Percentiles rank a stretch among this genome's conserved stretches.
Conservation (phyloP, 2,329 filamentous ascomycete species). For the Penicillium sp. region DNA sequence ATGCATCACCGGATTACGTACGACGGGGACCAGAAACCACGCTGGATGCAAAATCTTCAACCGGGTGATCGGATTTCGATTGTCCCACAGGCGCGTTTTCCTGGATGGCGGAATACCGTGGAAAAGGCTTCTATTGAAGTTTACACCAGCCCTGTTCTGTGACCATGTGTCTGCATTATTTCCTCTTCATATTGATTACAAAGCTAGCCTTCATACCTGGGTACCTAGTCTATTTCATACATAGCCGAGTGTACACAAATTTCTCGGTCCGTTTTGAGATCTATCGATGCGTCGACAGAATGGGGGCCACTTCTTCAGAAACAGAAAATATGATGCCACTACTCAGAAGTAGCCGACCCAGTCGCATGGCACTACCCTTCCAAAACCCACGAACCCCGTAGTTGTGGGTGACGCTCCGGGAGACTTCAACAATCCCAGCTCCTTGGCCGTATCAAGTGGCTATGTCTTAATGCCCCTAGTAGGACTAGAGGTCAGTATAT, state of each 20-base stretch:
- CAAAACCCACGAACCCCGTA: conserved; percentile 61
- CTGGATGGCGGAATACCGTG: conserved; percentile 8
- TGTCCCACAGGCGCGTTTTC: background rate
- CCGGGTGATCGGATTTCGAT: conserved; percentile 5
- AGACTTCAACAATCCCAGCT: conserved; percentile 56
- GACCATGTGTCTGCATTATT: background rate
- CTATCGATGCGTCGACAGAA: conserved; percentile 38
- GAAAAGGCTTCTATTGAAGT: conserved; percentile 7
- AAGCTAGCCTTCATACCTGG: background rate
- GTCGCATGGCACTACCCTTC: conserved; percentile 66
- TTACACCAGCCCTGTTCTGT: conserved; percentile 3
- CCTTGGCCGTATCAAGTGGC: conserved; percentile 35
- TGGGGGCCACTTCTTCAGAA: conserved; percentile 56
- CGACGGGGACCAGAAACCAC: background rate
- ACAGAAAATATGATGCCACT: conserved; percentile 66
- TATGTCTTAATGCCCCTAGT: too few species aligned
- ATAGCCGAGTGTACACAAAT: too few species aligned
- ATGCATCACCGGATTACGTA: background rate
- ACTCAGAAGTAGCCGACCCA: conserved; percentile 62
- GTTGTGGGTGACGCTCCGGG: conserved; percentile 54
- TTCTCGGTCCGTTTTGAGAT: background rate
- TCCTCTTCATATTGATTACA: background rate
- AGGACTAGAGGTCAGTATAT: too few species aligned
- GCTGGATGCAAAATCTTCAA: background rate
- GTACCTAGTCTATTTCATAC: background rate